Conservation (phyloP, 495 filamentous ascomycete species). For the Penicillium coprophilum region DNA sequence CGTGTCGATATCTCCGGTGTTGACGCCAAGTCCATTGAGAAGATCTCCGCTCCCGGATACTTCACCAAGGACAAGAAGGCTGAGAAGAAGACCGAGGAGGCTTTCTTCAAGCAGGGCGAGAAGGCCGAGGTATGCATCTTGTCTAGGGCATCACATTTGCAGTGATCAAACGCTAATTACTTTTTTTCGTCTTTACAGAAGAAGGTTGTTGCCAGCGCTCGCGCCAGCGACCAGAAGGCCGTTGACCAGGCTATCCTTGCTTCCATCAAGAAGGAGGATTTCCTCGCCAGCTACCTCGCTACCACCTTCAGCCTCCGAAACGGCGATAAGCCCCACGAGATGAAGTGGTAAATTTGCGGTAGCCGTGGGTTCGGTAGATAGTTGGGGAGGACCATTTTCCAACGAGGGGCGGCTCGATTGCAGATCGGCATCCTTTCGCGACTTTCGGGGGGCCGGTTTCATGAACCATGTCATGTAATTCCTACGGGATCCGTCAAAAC, state of each 20-base stretch:
- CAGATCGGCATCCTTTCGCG: conserved; percentile 38
- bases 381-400: conserved; percentile 44
- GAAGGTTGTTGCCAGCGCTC: conserved; percentile 86
- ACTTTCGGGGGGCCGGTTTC: conserved; percentile 34
- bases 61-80: conserved; percentile 91
- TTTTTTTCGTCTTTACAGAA: conserved; percentile 60
- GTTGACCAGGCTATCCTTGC: conserved; percentile 90
- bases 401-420: conserved; percentile 46
- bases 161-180: conserved; percentile 16
- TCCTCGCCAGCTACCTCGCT: conserved; percentile 85
- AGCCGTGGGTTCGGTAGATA: conserved; percentile 52
- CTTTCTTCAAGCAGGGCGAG: conserved; percentile 97
- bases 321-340: conserved; percentile 98
- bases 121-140: conserved; percentile 79
- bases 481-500: conserved; percentile 38
- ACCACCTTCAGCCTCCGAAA: conserved; percentile 94
- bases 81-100: conserved; percentile 91
- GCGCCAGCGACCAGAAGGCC: conserved; percentile 94
- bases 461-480: conserved; percentile 46
- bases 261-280: conserved; percentile 92
- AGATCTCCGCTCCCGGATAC: conserved; percentile 81
- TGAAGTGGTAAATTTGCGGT: conserved; percentile 74
- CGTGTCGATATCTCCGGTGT: conserved; percentile 83
- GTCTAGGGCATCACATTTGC: neutral
- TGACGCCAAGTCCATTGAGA: conserved; percentile 78